Conservation (phyloP, 768 basidiomycete species). For the Kwoniella sp. region DNA sequence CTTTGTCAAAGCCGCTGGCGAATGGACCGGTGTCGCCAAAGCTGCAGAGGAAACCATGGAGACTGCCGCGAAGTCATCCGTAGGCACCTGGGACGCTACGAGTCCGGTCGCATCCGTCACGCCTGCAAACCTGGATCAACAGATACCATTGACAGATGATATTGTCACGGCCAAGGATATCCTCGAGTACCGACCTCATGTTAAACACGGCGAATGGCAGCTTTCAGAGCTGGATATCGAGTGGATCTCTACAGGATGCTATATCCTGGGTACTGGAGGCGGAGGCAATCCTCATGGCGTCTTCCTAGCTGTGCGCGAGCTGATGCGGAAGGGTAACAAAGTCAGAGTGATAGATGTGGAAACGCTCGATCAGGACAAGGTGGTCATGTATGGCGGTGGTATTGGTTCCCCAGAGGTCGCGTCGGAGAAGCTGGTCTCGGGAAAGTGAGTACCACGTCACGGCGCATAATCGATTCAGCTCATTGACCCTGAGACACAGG, state of each 20-base stretch:
- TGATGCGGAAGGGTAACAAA: slow-evolving; percentile 61
- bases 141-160: slow-evolving; percentile 10
- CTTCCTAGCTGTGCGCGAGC: slow-evolving; percentile 62
- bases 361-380: slow-evolving; percentile 51
- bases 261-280: slow-evolving; percentile 67
- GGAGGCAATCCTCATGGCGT: slow-evolving; percentile 65
- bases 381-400: slow-evolving; percentile 58
- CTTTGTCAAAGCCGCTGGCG: slow-evolving; percentile 67
- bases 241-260: slow-evolving; percentile 68
- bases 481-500: background rate
- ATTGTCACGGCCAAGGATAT: slow-evolving; percentile 43
- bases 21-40: slow-evolving; percentile 46
- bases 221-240: slow-evolving; percentile 61
- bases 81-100: background rate
- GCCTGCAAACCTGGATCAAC: slow-evolving; percentile 9
- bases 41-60: slow-evolving; percentile 5
- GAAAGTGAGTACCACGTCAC: background rate
- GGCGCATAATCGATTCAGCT: background rate
- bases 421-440: slow-evolving; percentile 51
- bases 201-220: slow-evolving; percentile 59
- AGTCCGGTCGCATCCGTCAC: slow-evolving; percentile 2
- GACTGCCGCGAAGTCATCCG: background rate
- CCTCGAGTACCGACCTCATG: slow-evolving; percentile 57
- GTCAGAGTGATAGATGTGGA: slow-evolving; percentile 61
- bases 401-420: slow-evolving; percentile 39